Evolutionary conservation across 345 rosid species (phyloP).

Genomic region (Turnera subulata): DNA sequence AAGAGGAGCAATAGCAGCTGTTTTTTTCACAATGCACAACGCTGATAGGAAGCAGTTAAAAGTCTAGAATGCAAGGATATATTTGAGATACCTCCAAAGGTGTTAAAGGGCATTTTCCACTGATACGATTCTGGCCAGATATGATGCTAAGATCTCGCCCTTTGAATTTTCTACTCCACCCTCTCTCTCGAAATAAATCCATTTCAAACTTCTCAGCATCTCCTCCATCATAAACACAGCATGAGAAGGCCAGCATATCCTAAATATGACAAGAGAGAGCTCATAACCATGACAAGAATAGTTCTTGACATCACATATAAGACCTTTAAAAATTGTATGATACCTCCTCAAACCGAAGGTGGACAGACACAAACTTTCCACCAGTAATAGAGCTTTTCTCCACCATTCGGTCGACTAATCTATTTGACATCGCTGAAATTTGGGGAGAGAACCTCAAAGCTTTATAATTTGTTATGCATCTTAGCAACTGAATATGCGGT

Average conservation of each 20-base stretch:
- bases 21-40: not conserved
- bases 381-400: conserved; percentile 62
- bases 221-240: conserved; percentile 88
- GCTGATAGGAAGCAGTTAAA: conserved; percentile 5
- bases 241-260: conserved; percentile 99
- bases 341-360: conserved; percentile 97
- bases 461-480: conserved; percentile 84
- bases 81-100: conserved; percentile 72
- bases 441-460: conserved; percentile 71
- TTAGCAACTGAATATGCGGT: conserved; percentile 68
- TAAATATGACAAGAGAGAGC: conserved; percentile 20
- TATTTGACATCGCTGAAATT: conserved; percentile 56
- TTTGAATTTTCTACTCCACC: conserved; percentile 88
- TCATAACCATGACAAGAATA: not conserved
- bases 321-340: not conserved
- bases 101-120: conserved; percentile 92
- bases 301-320: not conserved
- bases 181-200: conserved; percentile 60
- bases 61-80: conserved; percentile 8
- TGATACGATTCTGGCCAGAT: conserved; percentile 73
- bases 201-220: conserved; percentile 61
- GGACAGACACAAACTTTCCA: conserved; percentile 80
- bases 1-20: not conserved
- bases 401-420: conserved; percentile 60
- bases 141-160: conserved; percentile 51